phyloP scores from a whole-genome alignment of 257 asterid genomes.

The Avicennia marina region DNA sequence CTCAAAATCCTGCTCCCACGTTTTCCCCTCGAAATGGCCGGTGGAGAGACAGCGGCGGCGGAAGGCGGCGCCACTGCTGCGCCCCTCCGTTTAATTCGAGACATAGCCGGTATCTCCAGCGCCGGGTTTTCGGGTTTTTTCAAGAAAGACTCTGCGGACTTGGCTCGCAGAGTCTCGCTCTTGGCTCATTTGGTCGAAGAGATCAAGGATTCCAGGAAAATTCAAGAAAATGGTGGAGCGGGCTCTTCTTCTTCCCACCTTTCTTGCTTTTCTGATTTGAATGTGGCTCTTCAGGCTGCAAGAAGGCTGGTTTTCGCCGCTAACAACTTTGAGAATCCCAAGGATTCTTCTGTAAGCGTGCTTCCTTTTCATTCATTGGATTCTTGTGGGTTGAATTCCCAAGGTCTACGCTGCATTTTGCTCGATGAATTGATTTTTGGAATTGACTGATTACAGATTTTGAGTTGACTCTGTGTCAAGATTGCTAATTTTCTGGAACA shows the following conservation, averaged over 20 bases:
- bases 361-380: neutral
- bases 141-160: slow-evolving; percentile 81
- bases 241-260: slow-evolving; percentile 34
- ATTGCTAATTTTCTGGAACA: neutral
- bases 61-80: slow-evolving; percentile 26
- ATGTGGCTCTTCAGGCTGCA: slow-evolving; percentile 45
- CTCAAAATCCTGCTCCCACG: slow-evolving; percentile 5
- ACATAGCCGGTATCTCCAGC: slow-evolving; percentile 54
- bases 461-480: slow-evolving; percentile 2
- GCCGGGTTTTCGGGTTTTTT: slow-evolving; percentile 69
- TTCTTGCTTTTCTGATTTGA: slow-evolving; percentile 58
- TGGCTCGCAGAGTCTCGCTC: slow-evolving; percentile 71
- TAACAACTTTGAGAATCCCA: slow-evolving; percentile 31
- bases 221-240: slow-evolving; percentile 17
- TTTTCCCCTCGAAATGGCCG: slow-evolving; percentile 47
- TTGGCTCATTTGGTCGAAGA: slow-evolving; percentile 81
- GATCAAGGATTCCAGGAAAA: slow-evolving; percentile 49
- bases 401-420: neutral
- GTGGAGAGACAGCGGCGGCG: slow-evolving; percentile 40
- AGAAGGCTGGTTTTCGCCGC: slow-evolving; percentile 49
- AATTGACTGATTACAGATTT: neutral
- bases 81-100: slow-evolving; percentile 55
- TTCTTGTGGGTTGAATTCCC: neutral
- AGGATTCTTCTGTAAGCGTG: slow-evolving; percentile 38
- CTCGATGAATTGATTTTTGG: slow-evolving; percentile 19